phyloP scores from a whole-genome alignment of 2,329 filamentous ascomycete species.

The Juglanconis oblonga region DNA sequence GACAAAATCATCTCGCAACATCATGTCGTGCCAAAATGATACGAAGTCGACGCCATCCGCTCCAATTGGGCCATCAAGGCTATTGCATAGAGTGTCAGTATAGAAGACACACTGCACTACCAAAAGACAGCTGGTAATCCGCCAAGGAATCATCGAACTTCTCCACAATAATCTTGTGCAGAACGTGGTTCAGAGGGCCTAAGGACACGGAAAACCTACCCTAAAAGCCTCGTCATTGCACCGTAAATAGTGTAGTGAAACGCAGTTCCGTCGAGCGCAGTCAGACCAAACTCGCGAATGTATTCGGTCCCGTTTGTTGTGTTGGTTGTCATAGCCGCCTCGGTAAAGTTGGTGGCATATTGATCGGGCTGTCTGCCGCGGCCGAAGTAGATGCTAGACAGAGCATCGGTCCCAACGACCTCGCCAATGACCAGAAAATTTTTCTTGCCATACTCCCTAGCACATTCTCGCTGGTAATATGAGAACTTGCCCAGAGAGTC shows the following conservation, averaged over 20 bases:
- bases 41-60: slow-evolving; percentile 39
- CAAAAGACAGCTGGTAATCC: too few species aligned
- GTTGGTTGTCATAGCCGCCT: slow-evolving; percentile 46
- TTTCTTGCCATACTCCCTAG: slow-evolving; percentile 51
- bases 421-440: slow-evolving; percentile 66
- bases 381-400: slow-evolving; percentile 59
- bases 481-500: slow-evolving; percentile 60
- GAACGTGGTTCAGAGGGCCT: too few species aligned
- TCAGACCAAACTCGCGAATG: slow-evolving; percentile 48
- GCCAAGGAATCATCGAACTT: too few species aligned
- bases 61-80: slow-evolving; percentile 11
- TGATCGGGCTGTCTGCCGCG: slow-evolving; percentile 57
- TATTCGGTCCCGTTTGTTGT: slow-evolving; percentile 41
- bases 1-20: slow-evolving; percentile 53
- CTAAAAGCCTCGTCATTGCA: slow-evolving; percentile 57
- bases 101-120: too few species aligned
- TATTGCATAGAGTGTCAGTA: slow-evolving; percentile 24
- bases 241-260: slow-evolving; percentile 65
- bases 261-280: slow-evolving; percentile 56
- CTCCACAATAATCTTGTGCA: too few species aligned
- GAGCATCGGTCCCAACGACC: slow-evolving; percentile 59
- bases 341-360: slow-evolving; percentile 41
- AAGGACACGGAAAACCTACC: slow-evolving; percentile 52
- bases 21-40: slow-evolving; percentile 49
- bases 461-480: slow-evolving; percentile 54